Evolutionary conservation across 768 basidiomycete species (phyloP).

Genomic region (Suillus paluster): DNA sequence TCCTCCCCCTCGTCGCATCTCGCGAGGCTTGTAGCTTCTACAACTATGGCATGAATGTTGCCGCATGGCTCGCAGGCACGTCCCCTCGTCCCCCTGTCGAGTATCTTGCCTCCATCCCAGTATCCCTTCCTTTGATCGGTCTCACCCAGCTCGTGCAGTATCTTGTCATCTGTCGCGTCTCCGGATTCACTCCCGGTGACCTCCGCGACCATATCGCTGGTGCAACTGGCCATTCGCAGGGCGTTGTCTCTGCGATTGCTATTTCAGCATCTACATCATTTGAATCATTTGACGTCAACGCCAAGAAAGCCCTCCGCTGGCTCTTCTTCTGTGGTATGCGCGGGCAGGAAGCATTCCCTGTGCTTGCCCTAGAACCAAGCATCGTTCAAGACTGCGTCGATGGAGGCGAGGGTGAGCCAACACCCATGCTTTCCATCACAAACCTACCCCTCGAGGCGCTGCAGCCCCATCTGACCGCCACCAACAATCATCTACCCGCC

Average conservation of each 20-base stretch:
- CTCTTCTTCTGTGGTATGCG: constrained; percentile 93
- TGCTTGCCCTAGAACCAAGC: constrained; percentile 85
- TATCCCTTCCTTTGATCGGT: constrained; percentile 96
- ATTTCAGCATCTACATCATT: constrained; percentile 81
- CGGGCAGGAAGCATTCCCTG: constrained; percentile 93
- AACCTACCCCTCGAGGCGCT: constrained; percentile 80
- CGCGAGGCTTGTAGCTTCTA: constrained; percentile 67
- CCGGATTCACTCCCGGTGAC: constrained; percentile 78
- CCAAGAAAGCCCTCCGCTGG: constrained; percentile 86
- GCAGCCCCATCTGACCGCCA: constrained; percentile 80
- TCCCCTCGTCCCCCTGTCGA: constrained; percentile 72
- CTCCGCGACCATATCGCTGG: constrained; percentile 78
- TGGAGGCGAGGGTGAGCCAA: constrained; percentile 91
- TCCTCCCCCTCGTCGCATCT: constrained; percentile 69
- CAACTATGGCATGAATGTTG: constrained; percentile 77
- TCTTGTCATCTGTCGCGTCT: constrained; percentile 76
- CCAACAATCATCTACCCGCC: constrained; percentile 81
- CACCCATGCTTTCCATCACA: constrained; percentile 91
- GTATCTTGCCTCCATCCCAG: constrained; percentile 91
- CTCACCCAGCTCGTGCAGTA: constrained; percentile 96
- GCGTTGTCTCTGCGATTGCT: constrained; percentile 91
- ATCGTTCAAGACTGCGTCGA: constrained; percentile 88
- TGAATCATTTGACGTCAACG: constrained; percentile 75
- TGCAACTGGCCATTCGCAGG: constrained; percentile 97
- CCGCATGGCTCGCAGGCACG: constrained; percentile 81